Evolutionary conservation across 305 asterid species (phyloP).

Genomic region (Fraxinus paxiana): DNA sequence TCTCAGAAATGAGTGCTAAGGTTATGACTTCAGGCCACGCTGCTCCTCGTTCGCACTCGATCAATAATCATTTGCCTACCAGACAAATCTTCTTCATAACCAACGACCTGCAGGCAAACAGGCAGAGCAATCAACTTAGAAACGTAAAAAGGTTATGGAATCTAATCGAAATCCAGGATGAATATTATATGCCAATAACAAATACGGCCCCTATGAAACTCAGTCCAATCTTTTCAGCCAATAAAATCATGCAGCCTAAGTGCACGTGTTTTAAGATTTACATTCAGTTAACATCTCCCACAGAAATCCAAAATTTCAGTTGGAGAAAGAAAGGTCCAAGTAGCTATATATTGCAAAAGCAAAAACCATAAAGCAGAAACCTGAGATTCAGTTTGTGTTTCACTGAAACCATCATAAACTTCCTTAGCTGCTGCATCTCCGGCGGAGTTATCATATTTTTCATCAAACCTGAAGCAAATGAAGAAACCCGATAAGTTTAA

Average conservation of each 20-base stretch:
- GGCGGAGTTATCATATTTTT: conserved; percentile 41
- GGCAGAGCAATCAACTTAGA: not conserved
- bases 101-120: conserved; percentile 60
- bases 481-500: not conserved
- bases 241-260: conserved; percentile 14
- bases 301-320: conserved; percentile 6
- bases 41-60: conserved; percentile 69
- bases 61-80: conserved; percentile 95
- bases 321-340: conserved; percentile 14
- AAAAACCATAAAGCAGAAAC: conserved; percentile 25
- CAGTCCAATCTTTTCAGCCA: not conserved
- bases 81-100: conserved; percentile 87
- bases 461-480: conserved; percentile 50
- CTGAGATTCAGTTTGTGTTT: conserved; percentile 95
- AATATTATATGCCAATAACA: not conserved
- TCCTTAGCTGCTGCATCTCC: conserved; percentile 39
- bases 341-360: conserved; percentile 10
- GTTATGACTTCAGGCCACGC: conserved; percentile 37
- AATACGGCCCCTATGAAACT: not conserved
- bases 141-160: not conserved
- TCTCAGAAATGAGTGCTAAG: not conserved
- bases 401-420: conserved; percentile 68
- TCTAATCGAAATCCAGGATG: not conserved
- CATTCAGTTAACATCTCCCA: not conserved
- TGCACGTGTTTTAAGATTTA: not conserved